Evolutionary conservation across 1,284 basidiomycete species (phyloP), one percentile per base, ranked within the genome.

Genomic region (Tetrapyrgos nigripes): DNA sequence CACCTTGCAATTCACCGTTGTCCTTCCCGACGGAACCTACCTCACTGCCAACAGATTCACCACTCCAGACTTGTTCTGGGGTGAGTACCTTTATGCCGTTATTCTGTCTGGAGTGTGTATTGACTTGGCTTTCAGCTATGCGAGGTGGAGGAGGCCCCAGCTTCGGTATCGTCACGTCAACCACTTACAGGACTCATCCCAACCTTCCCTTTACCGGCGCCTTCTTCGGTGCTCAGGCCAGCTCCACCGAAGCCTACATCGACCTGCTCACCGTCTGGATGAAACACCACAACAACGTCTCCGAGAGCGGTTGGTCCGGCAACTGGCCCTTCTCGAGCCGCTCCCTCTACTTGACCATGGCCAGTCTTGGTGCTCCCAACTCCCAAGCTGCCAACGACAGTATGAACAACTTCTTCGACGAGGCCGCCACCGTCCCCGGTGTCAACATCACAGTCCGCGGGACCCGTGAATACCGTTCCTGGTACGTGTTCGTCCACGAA

Each of bases 21-120:
- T 82, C 27, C 74, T 70, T 11, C 67, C 79, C 1, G 63, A 67
- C 31, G 80, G 79, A 11, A 59, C 68, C 3, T 64, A 69, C 44
- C 62, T 76, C 40, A 71, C 66, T n/a, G 77, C 69, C n/a, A 81
- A 80, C 58, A 59, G 67, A 4, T 65, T 71, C 59, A 60, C 67
- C n/a, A 69, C 80, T 61, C 5, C 70, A 0, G 76, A 80, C 57
- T 67, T 84, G 4, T 85, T 83, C 68, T 84, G 80, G 76, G 81
- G 81, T 50, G 14, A n/a, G 26, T 35, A 17, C 2, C 19, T 17
- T 40, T 40, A 17, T n/a, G 37, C 1, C 50, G 17, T 40, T 17
- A 40, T 17, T 33, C 31, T 11, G 17, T 9, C 13, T 40, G 13
- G 37, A 40, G 8, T 33, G 31, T 14, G 31, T 33, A 8, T 8